These are phyloP conservation scores for Nannizziopsis arthrosporioides DNA, from an alignment of 2,329 filamentous ascomycete genomes.

Conservation along the genomic window DNA sequence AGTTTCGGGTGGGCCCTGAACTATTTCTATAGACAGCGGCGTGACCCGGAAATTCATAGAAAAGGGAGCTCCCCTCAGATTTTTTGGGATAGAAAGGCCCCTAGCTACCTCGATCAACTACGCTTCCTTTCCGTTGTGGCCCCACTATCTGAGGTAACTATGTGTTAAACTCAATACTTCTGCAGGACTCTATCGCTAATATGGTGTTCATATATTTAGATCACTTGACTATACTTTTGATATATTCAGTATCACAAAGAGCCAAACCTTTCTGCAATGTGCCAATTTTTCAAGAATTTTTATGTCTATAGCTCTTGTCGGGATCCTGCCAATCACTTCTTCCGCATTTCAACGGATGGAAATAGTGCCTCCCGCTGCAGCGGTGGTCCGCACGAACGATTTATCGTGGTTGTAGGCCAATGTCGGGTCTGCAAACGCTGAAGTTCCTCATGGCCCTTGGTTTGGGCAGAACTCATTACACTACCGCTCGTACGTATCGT, in stretches of 20 bases:
- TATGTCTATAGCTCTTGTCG: constrained; percentile 63
- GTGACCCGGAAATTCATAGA: background rate
- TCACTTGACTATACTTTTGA: background rate
- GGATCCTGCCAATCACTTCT: constrained; percentile 59
- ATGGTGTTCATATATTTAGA: background rate
- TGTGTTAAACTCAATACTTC: background rate
- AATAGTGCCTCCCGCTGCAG: constrained; percentile 48
- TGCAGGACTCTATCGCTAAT: background rate
- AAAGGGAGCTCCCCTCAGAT: constrained; percentile 1
- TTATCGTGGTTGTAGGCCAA: constrained; percentile 56
- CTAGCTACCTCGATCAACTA: background rate
- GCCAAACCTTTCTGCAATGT: constrained; percentile 29
- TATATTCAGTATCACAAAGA: background rate
- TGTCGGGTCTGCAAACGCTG: constrained; percentile 43
- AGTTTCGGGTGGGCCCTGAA: constrained; percentile 7
- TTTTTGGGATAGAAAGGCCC: background rate
- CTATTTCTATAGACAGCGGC: background rate
- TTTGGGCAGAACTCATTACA: background rate
- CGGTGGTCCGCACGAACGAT: constrained; percentile 59
- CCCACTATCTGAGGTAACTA: background rate
- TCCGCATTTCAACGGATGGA: constrained; percentile 57
- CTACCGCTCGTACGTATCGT: no score
- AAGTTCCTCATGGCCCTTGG: constrained; percentile 1
- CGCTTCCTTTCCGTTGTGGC: background rate
- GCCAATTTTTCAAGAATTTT: constrained; percentile 60